Conservation (phyloP, 345 rosid species). For the Abelmoschus esculentus region DNA sequence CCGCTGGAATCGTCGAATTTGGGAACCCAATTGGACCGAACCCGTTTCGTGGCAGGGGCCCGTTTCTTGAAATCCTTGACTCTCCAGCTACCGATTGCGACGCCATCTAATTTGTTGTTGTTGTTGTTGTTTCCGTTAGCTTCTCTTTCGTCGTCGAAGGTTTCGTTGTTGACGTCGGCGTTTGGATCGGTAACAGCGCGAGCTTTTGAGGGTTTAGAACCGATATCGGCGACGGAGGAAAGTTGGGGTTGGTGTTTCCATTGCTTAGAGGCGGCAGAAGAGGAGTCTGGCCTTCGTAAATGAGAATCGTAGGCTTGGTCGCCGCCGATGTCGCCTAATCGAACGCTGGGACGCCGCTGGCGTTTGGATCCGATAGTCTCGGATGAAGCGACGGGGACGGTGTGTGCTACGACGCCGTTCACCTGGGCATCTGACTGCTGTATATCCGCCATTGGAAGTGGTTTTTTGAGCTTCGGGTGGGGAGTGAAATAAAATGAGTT, state of each 20-base stretch:
- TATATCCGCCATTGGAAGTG: conserved; percentile 43
- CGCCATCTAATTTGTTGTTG: conserved; percentile 44
- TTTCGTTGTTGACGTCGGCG: not conserved
- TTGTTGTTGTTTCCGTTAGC: conserved; percentile 31
- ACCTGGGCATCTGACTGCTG: conserved; percentile 36
- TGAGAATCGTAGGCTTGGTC: conserved; percentile 55
- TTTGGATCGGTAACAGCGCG: conserved; percentile 43
- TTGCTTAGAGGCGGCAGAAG: conserved; percentile 20
- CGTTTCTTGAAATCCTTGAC: conserved; percentile 48
- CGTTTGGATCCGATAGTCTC: conserved; percentile 66
- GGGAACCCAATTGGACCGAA: conserved; percentile 54
- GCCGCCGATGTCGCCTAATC: conserved; percentile 88
- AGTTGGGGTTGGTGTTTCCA: conserved; percentile 17
- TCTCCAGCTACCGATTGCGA: conserved; percentile 63
- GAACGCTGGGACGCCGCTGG: conserved; percentile 79
- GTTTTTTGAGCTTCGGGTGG: not conserved
- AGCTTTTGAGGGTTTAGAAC: conserved; percentile 42
- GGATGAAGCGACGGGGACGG: conserved; percentile 27
- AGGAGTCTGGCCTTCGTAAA: conserved; percentile 26
- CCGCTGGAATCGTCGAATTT: conserved; percentile 37
- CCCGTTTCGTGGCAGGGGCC: conserved; percentile 38
- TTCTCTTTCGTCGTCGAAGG: conserved; percentile 42
- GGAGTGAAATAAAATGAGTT: not conserved
- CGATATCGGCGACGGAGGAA: not conserved
- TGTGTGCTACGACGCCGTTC: conserved; percentile 38